phyloP scores from a whole-genome alignment of 2,329 filamentous ascomycete species.

The Verruconis gallopava region DNA sequence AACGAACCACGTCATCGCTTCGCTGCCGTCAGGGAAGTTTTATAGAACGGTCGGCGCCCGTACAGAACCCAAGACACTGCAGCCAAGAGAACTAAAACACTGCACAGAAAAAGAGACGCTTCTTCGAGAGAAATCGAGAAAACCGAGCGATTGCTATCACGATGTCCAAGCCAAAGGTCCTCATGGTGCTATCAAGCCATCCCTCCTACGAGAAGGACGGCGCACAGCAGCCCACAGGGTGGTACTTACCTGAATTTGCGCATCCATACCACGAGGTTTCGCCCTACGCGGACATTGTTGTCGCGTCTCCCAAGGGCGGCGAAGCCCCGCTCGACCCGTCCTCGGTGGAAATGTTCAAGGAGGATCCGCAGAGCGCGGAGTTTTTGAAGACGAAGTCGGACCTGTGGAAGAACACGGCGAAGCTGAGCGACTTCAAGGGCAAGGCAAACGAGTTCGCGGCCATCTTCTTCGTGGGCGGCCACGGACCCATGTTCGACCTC shows the following conservation, averaged over 20 bases:
- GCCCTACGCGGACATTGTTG: slow-evolving; percentile 24
- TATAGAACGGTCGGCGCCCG: too few relatives aligned
- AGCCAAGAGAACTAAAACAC: too few relatives aligned
- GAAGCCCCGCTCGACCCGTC: slow-evolving; percentile 25
- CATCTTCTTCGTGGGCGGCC: slow-evolving; percentile 46
- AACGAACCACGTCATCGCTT: too few relatives aligned
- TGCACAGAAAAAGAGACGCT: too few relatives aligned
- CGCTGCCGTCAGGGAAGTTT: too few relatives aligned
- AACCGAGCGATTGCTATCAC: too few relatives aligned
- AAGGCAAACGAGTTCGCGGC: slow-evolving; percentile 50
- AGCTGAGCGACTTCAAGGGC: slow-evolving; percentile 43
- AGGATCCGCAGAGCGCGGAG: slow-evolving; percentile 18
- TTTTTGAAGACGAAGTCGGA: slow-evolving; percentile 39
- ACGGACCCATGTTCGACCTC: slow-evolving; percentile 56
- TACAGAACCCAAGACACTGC: too few relatives aligned
- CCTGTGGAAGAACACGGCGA: slow-evolving; percentile 51
- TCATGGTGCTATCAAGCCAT: not conserved
- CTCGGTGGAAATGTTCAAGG: slow-evolving; percentile 19
- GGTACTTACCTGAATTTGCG: slow-evolving; percentile 11
- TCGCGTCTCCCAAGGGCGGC: slow-evolving; percentile 28
- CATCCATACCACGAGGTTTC: slow-evolving; percentile 27
- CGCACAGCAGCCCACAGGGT: not conserved
- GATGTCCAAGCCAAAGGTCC: not conserved
- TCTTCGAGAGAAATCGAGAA: too few relatives aligned
- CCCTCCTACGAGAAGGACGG: not conserved